Evolutionary conservation across 2,329 filamentous ascomycete species (phyloP).

Genomic region (Cercospora brassicicola): DNA sequence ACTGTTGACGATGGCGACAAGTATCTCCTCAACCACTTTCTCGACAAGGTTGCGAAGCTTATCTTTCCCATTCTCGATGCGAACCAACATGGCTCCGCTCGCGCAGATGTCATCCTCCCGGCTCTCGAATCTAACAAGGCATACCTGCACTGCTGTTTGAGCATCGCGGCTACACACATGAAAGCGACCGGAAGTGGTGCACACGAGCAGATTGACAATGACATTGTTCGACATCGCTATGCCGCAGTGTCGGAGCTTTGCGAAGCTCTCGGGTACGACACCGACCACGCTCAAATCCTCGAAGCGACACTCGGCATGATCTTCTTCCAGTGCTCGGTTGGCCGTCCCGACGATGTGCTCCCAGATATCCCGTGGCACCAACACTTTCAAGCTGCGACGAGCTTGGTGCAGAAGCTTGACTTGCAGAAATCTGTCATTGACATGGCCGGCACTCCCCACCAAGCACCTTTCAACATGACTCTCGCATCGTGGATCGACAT

Average conservation of each 20-base stretch:
- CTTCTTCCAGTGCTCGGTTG: slow-evolving; percentile 92
- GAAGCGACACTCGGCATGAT: slow-evolving; percentile 94
- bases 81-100: slow-evolving; percentile 80
- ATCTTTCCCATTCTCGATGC: slow-evolving; percentile 91
- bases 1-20: slow-evolving; percentile 87
- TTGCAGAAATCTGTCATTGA: slow-evolving; percentile 66
- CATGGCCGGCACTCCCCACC: slow-evolving; percentile 44
- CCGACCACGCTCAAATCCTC: slow-evolving; percentile 81
- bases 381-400: slow-evolving; percentile 89
- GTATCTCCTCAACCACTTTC: slow-evolving; percentile 83
- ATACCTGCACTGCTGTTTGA: slow-evolving; percentile 93
- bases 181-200: slow-evolving; percentile 71
- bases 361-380: slow-evolving; percentile 95
- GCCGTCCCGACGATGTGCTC: slow-evolving; percentile 77
- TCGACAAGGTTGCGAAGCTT: slow-evolving; percentile 80
- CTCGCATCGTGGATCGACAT: slow-evolving; percentile 96
- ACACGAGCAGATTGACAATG: slow-evolving; percentile 75
- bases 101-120: slow-evolving; percentile 79
- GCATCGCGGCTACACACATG: slow-evolving; percentile 86
- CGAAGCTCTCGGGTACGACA: slow-evolving; percentile 74
- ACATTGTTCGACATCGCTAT: slow-evolving; percentile 90
- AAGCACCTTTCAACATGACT: slow-evolving; percentile 92
- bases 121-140: slow-evolving; percentile 87
- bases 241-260: slow-evolving; percentile 84
- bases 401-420: slow-evolving; percentile 79